These are phyloP conservation scores for Decorospora gaudefroyi DNA, from an alignment of 2,329 filamentous ascomycete species.

Conservation along the genomic window DNA sequence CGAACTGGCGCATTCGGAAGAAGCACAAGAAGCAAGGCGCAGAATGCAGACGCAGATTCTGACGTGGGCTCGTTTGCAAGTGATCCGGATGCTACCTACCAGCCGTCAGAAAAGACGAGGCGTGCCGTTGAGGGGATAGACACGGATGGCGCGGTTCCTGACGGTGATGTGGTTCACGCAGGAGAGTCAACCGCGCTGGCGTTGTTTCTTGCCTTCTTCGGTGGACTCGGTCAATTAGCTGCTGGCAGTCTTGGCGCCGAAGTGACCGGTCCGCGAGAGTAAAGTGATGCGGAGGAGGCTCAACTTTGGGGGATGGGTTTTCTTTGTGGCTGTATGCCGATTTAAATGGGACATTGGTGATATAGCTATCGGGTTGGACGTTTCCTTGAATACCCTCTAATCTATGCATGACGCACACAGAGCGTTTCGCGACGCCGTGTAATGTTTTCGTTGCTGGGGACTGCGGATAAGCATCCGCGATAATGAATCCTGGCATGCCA, in stretches of 20 bases:
- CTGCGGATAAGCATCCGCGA: conserved; percentile 5
- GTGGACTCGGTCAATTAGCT: conserved; percentile 43
- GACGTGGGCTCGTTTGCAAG: conserved; percentile 25
- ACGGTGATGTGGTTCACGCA: conserved; percentile 37
- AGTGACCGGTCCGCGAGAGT: conserved; percentile 32
- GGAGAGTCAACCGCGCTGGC: conserved; percentile 46
- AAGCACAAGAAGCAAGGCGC: conserved; percentile 25
- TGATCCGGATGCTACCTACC: conserved; percentile 35
- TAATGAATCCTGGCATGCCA: conserved; percentile 3
- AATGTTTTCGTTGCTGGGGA: conserved; percentile 7
- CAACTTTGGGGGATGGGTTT: no score
- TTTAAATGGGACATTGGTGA: no score
- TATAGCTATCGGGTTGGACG: no score
- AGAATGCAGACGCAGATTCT: conserved; percentile 23
- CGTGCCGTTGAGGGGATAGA: conserved; percentile 36
- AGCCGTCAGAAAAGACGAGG: conserved; percentile 28
- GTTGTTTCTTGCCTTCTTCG: conserved; percentile 41
- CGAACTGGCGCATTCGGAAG: conserved; percentile 22
- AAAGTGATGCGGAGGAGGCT: not conserved
- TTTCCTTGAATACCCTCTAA: no score
- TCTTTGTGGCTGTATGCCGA: not conserved
- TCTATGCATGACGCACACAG: not conserved
- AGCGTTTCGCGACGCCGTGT: conserved; percentile 5
- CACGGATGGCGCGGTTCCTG: conserved; percentile 31
- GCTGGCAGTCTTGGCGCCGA: conserved; percentile 45